A percentile compares a stretch with the other conserved stretches of the same genome.
phyloP scores from a whole-genome alignment of 2,329 filamentous ascomycete species.

The Botrytis elliptica region DNA sequence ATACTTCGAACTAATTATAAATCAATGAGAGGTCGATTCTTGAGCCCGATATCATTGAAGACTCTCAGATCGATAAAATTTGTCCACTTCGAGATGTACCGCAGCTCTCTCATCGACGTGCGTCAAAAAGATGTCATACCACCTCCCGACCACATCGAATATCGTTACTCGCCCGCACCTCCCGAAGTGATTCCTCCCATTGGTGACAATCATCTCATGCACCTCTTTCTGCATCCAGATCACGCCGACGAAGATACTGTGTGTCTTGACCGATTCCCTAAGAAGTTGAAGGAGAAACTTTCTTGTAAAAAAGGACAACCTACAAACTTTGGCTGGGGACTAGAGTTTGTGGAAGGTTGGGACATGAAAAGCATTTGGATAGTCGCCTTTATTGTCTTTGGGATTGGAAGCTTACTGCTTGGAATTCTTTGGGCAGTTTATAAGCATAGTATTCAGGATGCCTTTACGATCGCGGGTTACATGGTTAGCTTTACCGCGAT shows the following conservation, averaged over 20 bases:
- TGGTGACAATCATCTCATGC: slow-evolving; percentile 28
- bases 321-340: slow-evolving; percentile 30
- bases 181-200: slow-evolving; percentile 28
- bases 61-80: slow-evolving; percentile 30
- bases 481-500: slow-evolving; percentile 28
- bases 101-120: slow-evolving; percentile 28
- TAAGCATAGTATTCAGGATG: slow-evolving; percentile 30
- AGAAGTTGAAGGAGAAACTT: slow-evolving; percentile 30
- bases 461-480: slow-evolving; percentile 29
- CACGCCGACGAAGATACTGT: slow-evolving; percentile 23
- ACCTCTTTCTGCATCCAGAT: slow-evolving; percentile 27
- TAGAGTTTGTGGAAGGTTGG: slow-evolving; percentile 30
- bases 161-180: slow-evolving; percentile 27
- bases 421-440: slow-evolving; percentile 25
- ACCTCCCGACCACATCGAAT: slow-evolving; percentile 25
- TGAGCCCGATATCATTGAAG: slow-evolving; percentile 22
- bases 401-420: slow-evolving; percentile 27
- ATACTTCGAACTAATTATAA: slow-evolving; percentile 23
- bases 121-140: slow-evolving; percentile 28
- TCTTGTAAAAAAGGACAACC: slow-evolving; percentile 20
- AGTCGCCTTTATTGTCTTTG: slow-evolving; percentile 26
- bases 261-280: slow-evolving; percentile 29
- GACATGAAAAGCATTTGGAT: slow-evolving; percentile 28
- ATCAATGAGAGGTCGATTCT: slow-evolving; percentile 20
- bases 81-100: slow-evolving; percentile 29